These are phyloP conservation scores for Alternaria triticina DNA, from an alignment of 2,329 filamentous ascomycete genomes.

Conservation along the genomic window DNA sequence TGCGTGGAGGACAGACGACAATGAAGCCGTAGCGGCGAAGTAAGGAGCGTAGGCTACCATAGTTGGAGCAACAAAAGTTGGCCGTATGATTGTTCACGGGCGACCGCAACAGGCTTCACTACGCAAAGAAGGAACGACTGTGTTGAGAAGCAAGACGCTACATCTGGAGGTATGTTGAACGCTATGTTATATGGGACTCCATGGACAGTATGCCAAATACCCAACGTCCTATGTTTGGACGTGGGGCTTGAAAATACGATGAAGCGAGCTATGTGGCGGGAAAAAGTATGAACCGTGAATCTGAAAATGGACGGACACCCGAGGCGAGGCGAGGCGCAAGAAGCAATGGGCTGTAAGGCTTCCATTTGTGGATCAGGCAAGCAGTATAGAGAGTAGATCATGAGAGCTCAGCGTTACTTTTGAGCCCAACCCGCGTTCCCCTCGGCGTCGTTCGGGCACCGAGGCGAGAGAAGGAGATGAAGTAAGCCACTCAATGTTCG, in stretches of 20 bases:
- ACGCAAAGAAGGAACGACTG: slow-evolving; percentile 21
- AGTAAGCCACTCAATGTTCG: background rate
- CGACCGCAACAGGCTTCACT: slow-evolving; percentile 4
- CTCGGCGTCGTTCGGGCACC: background rate
- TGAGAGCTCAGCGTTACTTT: background rate
- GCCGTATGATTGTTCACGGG: slow-evolving; percentile 4
- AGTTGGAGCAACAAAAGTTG: slow-evolving; percentile 13
- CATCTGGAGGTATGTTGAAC: background rate
- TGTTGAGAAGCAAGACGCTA: background rate
- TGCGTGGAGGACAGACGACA: slow-evolving; percentile 26
- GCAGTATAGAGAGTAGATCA: background rate
- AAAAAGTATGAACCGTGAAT: slow-evolving; percentile 3
- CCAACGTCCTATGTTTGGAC: slow-evolving; percentile 11
- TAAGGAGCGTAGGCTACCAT: slow-evolving; percentile 41
- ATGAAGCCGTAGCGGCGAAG: slow-evolving; percentile 25
- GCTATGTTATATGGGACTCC: slow-evolving; percentile 16
- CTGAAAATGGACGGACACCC: background rate
- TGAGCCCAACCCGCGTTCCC: background rate
- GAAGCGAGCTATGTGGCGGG: slow-evolving; percentile 1
- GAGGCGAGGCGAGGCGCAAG: background rate
- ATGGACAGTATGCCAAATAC: slow-evolving; percentile 1
- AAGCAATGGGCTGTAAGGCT: background rate
- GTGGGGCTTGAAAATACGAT: slow-evolving; percentile 6
- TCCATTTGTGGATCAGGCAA: background rate
- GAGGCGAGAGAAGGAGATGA: background rate